Base-by-base conservation (phyloP, 2,329 filamentous ascomycete species). In the Talaromyces sp. region DNA sequence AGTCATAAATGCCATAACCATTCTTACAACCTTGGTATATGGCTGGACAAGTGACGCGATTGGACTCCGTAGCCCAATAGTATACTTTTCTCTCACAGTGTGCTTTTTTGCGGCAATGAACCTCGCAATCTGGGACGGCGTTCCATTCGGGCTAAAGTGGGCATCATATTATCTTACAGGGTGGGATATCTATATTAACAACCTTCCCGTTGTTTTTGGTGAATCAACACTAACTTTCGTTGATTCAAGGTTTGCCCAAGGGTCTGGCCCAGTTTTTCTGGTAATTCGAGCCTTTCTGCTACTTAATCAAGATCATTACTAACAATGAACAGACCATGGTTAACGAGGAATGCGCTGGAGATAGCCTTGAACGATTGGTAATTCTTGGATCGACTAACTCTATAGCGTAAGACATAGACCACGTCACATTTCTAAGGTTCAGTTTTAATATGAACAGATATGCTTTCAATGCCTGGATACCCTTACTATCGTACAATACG, bases 321-420 rank as follows among this genome's bases (percentile, higher is more conserved):
- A 50, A 29, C 9, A 10, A 55, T 26, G 38, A 43, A 21, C 24
- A 59, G 58, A 59, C 58, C 13, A 59, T 59, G 58, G 58, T 59
- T 17, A 59, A 59, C 35, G 58, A 59, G 14, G 58, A 49, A 10
- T 59, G 52, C 24, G 58, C 58, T n/a, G 58, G 58, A 21, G 58
- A 59, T 43, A 59, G 58, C 49, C 58, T 59, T 46, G 58, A 59
- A 49, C 38, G 58, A 29, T 49, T 55, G 14, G 50, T 59, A 35
- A 59, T 59, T 50, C 58, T 59, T 26, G 58, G 58, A 21, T 59
- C 58, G 32, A 59, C 58, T 14, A 59, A 59, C 29, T 59, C 58
- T 19, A 35, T 59, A 10, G 58, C 58, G 58, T 50, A 50, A 31
- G 51, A 3, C 8, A 35, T 7, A n/a, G n/a, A 41, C 32, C 31